Conservation (phyloP, 441 rosid species). For the Populus tomentosa region DNA sequence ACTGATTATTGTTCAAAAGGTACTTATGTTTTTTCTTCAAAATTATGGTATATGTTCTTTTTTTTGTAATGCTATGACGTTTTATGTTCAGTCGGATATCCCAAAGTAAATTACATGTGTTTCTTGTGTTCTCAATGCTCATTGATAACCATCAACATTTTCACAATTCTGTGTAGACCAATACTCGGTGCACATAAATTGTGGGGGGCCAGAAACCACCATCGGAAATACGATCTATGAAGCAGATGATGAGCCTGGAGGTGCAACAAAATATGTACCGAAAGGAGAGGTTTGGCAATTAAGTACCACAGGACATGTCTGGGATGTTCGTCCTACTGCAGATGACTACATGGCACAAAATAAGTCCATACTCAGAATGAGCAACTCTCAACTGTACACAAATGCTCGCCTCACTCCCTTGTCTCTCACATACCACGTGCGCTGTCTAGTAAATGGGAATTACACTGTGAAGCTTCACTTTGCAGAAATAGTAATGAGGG, state of each 20-base stretch:
- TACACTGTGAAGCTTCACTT: constrained; percentile 41
- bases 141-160: background rate
- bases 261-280: constrained; percentile 35
- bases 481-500: constrained; percentile 48
- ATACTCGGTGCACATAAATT: constrained; percentile 33
- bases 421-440: constrained; percentile 23
- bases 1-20: constrained; percentile 27
- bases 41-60: background rate
- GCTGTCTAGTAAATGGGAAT: constrained; percentile 23
- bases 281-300: constrained; percentile 35
- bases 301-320: constrained; percentile 46
- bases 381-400: constrained; percentile 18
- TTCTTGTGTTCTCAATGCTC: background rate
- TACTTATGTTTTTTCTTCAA: constrained; percentile 5
- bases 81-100: background rate
- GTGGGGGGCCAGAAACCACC: constrained; percentile 26
- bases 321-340: constrained; percentile 22
- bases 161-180: constrained; percentile 18
- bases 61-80: background rate
- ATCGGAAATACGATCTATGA: constrained; percentile 22
- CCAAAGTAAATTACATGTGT: background rate
- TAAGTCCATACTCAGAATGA: constrained; percentile 19
- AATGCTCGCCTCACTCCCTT: constrained; percentile 24
- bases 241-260: constrained; percentile 35
- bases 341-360: constrained; percentile 24